Conservation (phyloP, 805 yeast species). For the Metschnikowia borealis region DNA sequence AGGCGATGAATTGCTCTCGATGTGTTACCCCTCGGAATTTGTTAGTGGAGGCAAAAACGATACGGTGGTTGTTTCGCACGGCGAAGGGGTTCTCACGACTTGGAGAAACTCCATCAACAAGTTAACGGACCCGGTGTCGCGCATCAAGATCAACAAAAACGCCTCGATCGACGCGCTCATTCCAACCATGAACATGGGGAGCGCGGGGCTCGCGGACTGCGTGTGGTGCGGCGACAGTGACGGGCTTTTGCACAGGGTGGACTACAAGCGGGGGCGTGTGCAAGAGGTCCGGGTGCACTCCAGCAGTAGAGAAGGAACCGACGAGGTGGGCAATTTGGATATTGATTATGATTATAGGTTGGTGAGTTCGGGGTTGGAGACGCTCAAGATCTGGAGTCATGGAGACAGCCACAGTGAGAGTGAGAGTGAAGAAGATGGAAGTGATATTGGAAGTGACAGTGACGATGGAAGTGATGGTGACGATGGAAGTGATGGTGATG, state of each 20-base stretch:
- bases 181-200: conserved; percentile 51
- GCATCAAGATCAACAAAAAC: conserved; percentile 64
- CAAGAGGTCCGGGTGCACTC: conserved; percentile 67
- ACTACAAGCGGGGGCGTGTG: conserved; percentile 60
- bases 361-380: conserved; percentile 80
- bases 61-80: conserved; percentile 76
- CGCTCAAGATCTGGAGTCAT: conserved; percentile 64
- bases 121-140: conserved; percentile 70
- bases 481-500: conserved; percentile 17
- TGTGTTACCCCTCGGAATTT: conserved; percentile 58
- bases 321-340: conserved; percentile 75
- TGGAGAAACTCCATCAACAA: conserved; percentile 77
- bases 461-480: background rate
- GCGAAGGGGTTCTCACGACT: conserved; percentile 81
- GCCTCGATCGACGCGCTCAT: conserved; percentile 72
- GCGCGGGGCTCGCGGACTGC: conserved; percentile 42
- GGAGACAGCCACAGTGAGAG: conserved; percentile 13
- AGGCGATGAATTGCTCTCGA: conserved; percentile 84
- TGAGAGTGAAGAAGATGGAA: conserved; percentile 16
- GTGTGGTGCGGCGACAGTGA: conserved; percentile 80
- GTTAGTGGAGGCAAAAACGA: conserved; percentile 48
- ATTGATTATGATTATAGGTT: conserved; percentile 77
- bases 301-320: conserved; percentile 41
- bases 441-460: conserved; percentile 7
- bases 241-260: conserved; percentile 66